Evolutionary conservation across 1,284 basidiomycete species (phyloP), one percentile per base, ranked within the genome.

Genomic region (Paramarasmius palmivorus): DNA sequence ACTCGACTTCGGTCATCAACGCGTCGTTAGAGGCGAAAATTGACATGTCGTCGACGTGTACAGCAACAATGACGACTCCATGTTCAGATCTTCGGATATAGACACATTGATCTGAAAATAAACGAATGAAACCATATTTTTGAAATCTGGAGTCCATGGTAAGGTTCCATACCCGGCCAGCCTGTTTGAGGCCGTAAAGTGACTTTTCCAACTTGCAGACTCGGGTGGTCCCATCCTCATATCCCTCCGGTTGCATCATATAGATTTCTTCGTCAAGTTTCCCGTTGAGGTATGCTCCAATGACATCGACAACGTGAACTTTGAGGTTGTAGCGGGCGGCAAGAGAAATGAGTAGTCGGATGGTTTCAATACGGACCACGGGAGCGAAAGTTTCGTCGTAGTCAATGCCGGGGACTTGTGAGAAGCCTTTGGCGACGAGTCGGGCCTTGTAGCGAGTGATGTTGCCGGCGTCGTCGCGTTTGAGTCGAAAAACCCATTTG

Each of bases 131-230:
- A 7, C 66, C 67, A 3, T 69, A 36, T 4, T 54, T 38, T 2
- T 45, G 44, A n/a, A 73, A 53, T 3, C 60, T 44, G 1, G 42
- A 35, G 23, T 63, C 40, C 6, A 73, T 54, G 9, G 67, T 55
- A 23, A 59, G 46, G 38, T 74, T 68, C 64, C 69, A 76, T 12
- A 63, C 57, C 9, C 61, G 60, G 0, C 68, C 69, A 1, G 74
- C 68, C 51, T 76, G 73, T 53, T 70, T 67, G 2, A 77, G 62
- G 2, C 75, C 72, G 59, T 76, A 76, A n/a, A 73, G 50, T 0
- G 63, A 59, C 17, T 63, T 59, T 1, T 57, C 38, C 1, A 68
- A 49, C 1, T 48, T 49, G 9, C 59, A 55, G 14, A 65, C 67
- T 8, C 50, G 36, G 2, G 46, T 47, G 3, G 59, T 53, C 3